Base-by-base conservation (phyloP, 1,139 yeast species). In the Lodderomyces elongisporus region DNA sequence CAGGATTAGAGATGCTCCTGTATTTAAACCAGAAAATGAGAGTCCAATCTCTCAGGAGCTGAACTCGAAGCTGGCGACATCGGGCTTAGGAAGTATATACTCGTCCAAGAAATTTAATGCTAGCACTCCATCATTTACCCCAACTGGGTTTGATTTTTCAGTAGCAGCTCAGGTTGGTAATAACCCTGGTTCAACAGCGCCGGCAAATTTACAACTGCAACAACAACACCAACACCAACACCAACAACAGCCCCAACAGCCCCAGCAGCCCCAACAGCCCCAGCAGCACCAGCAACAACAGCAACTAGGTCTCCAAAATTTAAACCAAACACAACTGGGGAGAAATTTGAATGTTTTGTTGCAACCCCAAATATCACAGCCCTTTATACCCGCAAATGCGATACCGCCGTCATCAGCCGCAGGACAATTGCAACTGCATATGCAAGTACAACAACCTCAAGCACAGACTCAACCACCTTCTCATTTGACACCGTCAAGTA, bases 1-100 rank as follows among this genome's bases (percentile, higher is more conserved):
- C 3, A 74, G 74, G 39, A 46, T 77, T n/a, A 65, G 66, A 31
- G 74, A 68, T 17, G 67, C 74, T 13, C 79, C 80, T 1, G 54
- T 77, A 0, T 80, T 79, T 49, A 68, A 75, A 4, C 85, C 87
- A 7, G 46, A 41, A 14, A 34, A 32, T 17, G 38, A 30, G 8
- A 22, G 17, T 7, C 31, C 36, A n/a, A 17, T 20, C 28, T 23
- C 37, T 7, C 36, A 40, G 14, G 9, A 7, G 10, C 22, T 20
- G 22, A 20, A 30, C 9, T 20, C 22, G 12, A 14, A 13, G 25
- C 15, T n/a, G 15, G n/a, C 10, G 10, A 12, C 6, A 23, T 16
- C 22, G 22, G 22, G 22, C 22, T 10, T 10, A 10, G n/a, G n/a
- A n/a, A n/a, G n/a, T n/a, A n/a, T n/a, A n/a, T 24, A n/a, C 10